phyloP scores from a whole-genome alignment of 2,329 filamentous ascomycete species.

The Ascochyta rabiei region DNA sequence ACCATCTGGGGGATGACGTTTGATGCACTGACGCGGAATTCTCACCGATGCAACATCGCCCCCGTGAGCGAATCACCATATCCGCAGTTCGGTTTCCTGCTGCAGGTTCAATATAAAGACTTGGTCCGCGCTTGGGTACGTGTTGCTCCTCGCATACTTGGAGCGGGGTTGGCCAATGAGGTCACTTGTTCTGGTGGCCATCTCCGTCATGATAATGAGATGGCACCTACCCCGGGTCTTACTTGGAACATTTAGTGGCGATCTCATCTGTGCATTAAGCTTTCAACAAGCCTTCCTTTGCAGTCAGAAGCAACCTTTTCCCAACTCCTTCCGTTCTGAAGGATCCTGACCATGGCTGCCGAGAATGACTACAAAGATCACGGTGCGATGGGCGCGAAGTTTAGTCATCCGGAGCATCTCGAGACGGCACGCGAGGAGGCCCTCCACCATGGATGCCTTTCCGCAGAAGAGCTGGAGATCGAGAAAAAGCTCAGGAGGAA shows the following conservation, averaged over 20 bases:
- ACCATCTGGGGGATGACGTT: neutral
- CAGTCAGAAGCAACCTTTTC: neutral
- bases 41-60: neutral
- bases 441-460: conserved; percentile 24
- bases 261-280: conserved; percentile 8
- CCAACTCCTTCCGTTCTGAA: neutral
- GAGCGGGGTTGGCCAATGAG: conserved; percentile 12
- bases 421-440: conserved; percentile 18
- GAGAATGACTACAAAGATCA: conserved; percentile 11
- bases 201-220: conserved; percentile 11
- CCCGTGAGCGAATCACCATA: conserved; percentile 6
- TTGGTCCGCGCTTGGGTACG: neutral
- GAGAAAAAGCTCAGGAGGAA: conserved; percentile 39
- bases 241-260: conserved; percentile 3
- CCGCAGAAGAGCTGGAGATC: conserved; percentile 31
- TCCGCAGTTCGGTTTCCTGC: neutral
- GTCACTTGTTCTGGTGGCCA: neutral
- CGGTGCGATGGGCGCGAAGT: neutral
- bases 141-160: neutral
- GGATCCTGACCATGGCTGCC: neutral
- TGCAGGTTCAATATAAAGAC: neutral
- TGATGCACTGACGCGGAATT: neutral
- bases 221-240: conserved; percentile 8
- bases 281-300: conserved; percentile 7
- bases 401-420: conserved; percentile 20